Percentiles rank a stretch among this genome's conserved stretches.
These are phyloP conservation scores for Symbiodinium pilosum DNA, from an alignment of 73 alveolate genomes.

Conservation along the genomic window DNA sequence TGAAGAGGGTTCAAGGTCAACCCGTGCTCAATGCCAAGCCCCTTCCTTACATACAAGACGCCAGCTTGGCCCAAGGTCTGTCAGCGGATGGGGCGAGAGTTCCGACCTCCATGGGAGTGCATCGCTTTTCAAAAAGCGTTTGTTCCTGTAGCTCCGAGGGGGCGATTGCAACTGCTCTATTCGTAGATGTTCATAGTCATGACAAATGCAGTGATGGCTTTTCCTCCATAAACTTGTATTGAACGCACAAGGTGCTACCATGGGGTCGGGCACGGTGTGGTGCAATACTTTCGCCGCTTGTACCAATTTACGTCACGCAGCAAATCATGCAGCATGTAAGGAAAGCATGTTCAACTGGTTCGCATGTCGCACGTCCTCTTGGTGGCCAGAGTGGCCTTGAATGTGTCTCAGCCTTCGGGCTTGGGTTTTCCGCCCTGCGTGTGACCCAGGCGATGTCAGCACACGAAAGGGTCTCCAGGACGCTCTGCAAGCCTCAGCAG, in stretches of 20 bases:
- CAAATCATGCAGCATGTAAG: too few relatives aligned
- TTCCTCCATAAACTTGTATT: too few relatives aligned
- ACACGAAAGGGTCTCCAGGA: not conserved
- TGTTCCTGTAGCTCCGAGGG: too few relatives aligned
- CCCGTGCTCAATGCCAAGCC: not conserved
- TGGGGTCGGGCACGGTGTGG: conserved; percentile 17
- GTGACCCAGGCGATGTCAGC: conserved; percentile 11
- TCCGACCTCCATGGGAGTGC: conserved; percentile 1
- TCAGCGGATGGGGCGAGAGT: not conserved
- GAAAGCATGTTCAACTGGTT: too few relatives aligned
- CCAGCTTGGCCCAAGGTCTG: not conserved
- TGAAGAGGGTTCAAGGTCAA: not conserved
- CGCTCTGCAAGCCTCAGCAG: not conserved
- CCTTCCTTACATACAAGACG: not conserved
- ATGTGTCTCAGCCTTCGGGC: too few relatives aligned
- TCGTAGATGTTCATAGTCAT: too few relatives aligned
- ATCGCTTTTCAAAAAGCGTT: too few relatives aligned
- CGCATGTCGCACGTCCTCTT: too few relatives aligned
- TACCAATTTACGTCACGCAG: too few relatives aligned
- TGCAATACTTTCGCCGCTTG: not conserved
- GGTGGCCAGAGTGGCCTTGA: too few relatives aligned
- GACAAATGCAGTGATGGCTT: not conserved
- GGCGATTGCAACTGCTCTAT: too few relatives aligned
- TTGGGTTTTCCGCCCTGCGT: too few relatives aligned
- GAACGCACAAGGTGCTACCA: not conserved